These are phyloP conservation scores for Torulaspora globosa DNA, from an alignment of 1,139 yeast genomes.

Conservation along the genomic window DNA sequence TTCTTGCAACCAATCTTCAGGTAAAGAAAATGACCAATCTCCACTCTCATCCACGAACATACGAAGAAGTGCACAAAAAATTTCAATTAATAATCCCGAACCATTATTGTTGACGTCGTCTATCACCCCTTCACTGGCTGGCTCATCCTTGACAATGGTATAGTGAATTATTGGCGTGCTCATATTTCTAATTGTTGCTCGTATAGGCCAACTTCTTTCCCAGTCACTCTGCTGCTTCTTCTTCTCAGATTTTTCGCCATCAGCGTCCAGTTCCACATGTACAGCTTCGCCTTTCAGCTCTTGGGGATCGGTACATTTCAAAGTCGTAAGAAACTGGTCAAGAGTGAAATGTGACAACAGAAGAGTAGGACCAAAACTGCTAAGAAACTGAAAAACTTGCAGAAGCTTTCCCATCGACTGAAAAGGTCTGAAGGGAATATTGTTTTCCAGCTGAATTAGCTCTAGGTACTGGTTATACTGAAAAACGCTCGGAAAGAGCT, in stretches of 20 bases:
- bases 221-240: slow-evolving; percentile 32
- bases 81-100: slow-evolving; percentile 29
- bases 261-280: slow-evolving; percentile 16
- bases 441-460: slow-evolving; percentile 14
- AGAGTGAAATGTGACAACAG: slow-evolving; percentile 29
- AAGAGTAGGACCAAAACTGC: slow-evolving; percentile 29
- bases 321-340: slow-evolving; percentile 31
- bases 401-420: slow-evolving; percentile 27
- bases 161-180: slow-evolving; percentile 18
- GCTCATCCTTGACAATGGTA: slow-evolving; percentile 28
- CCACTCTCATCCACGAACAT: slow-evolving; percentile 35
- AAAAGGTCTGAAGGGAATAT: slow-evolving; percentile 11
- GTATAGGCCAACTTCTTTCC: slow-evolving; percentile 22
- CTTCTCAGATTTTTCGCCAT: slow-evolving; percentile 40
- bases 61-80: slow-evolving; percentile 29
- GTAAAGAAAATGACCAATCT: slow-evolving; percentile 36
- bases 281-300: slow-evolving; percentile 34
- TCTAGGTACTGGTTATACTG: slow-evolving; percentile 27
- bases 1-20: slow-evolving; percentile 33
- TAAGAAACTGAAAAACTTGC: slow-evolving; percentile 33
- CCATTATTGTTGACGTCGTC: slow-evolving; percentile 32
- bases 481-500: slow-evolving; percentile 19
- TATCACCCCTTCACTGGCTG: slow-evolving; percentile 34
- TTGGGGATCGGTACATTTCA: slow-evolving; percentile 31
- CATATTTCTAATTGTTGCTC: slow-evolving; percentile 20